Percentiles rank a stretch among this genome's conserved stretches.
Conservation (phyloP, 2,329 filamentous ascomycete species). For the Fonsecaea multimorphosa region DNA sequence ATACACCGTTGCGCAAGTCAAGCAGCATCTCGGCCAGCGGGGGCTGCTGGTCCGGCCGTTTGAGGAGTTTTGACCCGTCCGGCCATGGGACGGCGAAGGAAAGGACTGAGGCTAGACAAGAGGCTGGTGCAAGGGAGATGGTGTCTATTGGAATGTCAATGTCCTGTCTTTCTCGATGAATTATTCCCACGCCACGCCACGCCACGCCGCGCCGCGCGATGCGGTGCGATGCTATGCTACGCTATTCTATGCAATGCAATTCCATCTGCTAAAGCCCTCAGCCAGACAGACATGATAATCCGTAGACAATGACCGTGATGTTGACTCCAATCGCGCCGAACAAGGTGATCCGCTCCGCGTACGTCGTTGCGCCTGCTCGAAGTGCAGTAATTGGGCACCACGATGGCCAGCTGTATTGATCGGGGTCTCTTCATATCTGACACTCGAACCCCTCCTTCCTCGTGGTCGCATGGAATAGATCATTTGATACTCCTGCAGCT, state of each 20-base stretch:
- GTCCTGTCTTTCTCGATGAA: not conserved
- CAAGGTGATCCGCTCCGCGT: not conserved
- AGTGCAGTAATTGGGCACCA: not conserved
- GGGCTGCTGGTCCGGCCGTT: slow-evolving; percentile 80
- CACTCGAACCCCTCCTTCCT: not conserved
- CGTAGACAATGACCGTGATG: not conserved
- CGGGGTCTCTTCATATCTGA: not conserved
- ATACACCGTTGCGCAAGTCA: slow-evolving; percentile 93
- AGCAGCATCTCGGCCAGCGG: slow-evolving; percentile 74
- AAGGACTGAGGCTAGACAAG: not conserved
- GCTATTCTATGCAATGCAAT: not conserved
- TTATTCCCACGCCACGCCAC: not conserved
- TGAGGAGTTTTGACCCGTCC: slow-evolving; percentile 58
- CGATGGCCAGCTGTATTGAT: not conserved
- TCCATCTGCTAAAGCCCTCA: not conserved
- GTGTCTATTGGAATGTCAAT: not conserved
- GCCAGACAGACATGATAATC: not conserved
- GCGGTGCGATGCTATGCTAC: not conserved
- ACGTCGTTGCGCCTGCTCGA: not conserved
- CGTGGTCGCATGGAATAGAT: not conserved
- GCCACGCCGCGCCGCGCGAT: no score
- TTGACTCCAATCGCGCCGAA: not conserved
- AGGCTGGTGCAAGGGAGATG: no score
- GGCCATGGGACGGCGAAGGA: not conserved
- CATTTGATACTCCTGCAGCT: not conserved